Conservation (phyloP, 768 basidiomycete genomes). For the Boletus subparvulus region DNA sequence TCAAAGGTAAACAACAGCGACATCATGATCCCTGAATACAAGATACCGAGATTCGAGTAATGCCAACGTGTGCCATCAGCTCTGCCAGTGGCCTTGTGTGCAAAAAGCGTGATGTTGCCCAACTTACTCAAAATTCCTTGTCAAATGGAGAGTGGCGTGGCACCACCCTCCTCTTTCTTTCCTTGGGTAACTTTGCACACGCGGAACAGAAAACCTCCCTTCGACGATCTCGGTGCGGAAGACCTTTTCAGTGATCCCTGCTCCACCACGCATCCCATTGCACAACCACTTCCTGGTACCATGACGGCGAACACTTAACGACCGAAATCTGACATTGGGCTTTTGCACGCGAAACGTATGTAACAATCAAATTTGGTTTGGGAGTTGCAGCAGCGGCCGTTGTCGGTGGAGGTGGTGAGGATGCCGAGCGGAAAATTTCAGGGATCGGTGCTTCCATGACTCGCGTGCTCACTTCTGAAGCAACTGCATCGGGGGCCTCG, state of each 20-base stretch:
- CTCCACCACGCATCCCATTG: constrained; percentile 26
- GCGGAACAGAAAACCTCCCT: no score
- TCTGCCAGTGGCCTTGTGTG: no score
- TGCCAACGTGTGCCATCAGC: no score
- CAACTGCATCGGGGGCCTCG: constrained; percentile 49
- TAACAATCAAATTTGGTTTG: neutral
- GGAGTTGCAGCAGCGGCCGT: neutral
- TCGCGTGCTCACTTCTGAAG: constrained; percentile 29
- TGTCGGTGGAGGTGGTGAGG: constrained; percentile 10
- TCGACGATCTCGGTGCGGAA: no score
- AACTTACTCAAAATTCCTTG: no score
- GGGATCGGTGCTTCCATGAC: constrained; percentile 40
- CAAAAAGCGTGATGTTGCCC: no score
- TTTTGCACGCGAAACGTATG: constrained; percentile 1
- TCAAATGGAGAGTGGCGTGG: no score
- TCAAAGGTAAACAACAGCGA: neutral
- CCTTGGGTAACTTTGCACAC: no score
- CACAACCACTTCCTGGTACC: constrained; percentile 24
- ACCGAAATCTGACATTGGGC: constrained; percentile 2
- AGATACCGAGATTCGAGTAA: no score
- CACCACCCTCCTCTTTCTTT: no score
- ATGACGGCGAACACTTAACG: constrained; percentile 32
- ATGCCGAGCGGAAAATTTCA: constrained; percentile 48
- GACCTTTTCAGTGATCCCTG: no score
- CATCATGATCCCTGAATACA: no score